Evolutionary conservation across 2,329 filamentous ascomycete species (phyloP), one percentile per base, ranked within the genome.

Genomic region (Rachicladosporium sp.): DNA sequence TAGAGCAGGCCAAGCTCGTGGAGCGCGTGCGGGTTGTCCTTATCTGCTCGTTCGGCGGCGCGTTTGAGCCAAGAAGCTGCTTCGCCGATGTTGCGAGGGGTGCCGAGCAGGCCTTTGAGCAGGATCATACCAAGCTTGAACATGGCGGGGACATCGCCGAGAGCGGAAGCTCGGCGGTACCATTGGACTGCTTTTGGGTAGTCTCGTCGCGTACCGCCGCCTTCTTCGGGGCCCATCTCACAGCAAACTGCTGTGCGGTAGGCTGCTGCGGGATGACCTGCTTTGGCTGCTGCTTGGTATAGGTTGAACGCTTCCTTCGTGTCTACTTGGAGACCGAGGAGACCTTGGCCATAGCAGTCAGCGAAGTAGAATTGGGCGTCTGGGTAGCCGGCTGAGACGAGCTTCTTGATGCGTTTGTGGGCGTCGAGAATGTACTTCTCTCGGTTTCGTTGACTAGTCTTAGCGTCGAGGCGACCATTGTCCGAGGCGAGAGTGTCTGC

Each of bases 51-150:
- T 50, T 96, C 88, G 1, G 88, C 88, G 2, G 91, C 91, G 33
- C 88, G 78, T 66, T 94, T 94, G 38, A 98, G 71, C 88, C 91
- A 96, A 13, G 77, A 79, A 15, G 95, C 75, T 11, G 87, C 88
- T 63, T 96, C 91, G 33, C 82, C 74, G 2, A 85, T 75, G 55
- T 93, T 93, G 55, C 71, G 77, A 15, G 71, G 74, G 57, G 96
- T 88, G 3, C 88, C 88, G n/a, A 98, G 73, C 21, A 96, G 70
- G 8, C 89, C 91, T 61, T 96, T 96, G 40, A 96, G 74, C 45
- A 85, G 68, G 49, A 98, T 93, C 80, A 95, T 93, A 43, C 91
- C 91, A 63, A 96, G 78, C 63, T 98, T 98, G 68, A 95, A 98
- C 86, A 96, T 93, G 23, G 88, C 91, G 1, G 89, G 83, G 2